Evolutionary conservation across 164 flowering plant species (phyloP), one percentile per base, ranked within the genome.

Genomic region (Magnolia changhungtana): DNA sequence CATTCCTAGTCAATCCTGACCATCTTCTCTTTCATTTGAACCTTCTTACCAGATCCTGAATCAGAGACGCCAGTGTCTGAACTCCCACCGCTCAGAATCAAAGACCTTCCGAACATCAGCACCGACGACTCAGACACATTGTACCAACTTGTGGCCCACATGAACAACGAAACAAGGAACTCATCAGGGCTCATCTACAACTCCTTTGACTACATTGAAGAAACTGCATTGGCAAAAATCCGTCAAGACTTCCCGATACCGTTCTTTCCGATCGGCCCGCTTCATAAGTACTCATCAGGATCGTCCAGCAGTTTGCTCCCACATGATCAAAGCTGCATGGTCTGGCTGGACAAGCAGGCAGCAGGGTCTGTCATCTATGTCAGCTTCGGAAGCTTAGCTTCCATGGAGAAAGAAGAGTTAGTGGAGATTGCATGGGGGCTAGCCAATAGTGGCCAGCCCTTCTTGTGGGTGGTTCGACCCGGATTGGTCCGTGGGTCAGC

Each of bases 381-480:
- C 0, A 87, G 89, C 79, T 78, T 82, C 11, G 90, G 89, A 7
- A 85, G 88, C 76, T 0, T 84, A 73, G 87, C 80, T 3, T 65
- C 20, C 27, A 67, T 86, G n/a, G 77, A 79, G 24, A 67, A 77
- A 50, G 31, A 49, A 2, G 82, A 79, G 10, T 52, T 86, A 1
- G 64, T 58, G 11, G 84, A 85, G 77, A 83, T 69, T 5, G 90
- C 90, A 2, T 79, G 79, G 82, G 88, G 88, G 0, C 21, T 87
- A 6, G 85, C 80, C 70, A 78, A 84, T 14, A 84, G 87, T 63
- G 75, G 59, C 0, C 82, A 70, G 6, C 84, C 83, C 8, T 87
- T 85, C 76, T 77, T 87, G 72, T 87, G 90, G 90, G 88, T 81
- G 61, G 58, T 86, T 63, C 82, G 87, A 37, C 81, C 85, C 0